Evolutionary conservation across 371 early-diverging fungal genomes (phyloP), one percentile per base, ranked within the genome.

Genomic region (Mortierella sp.): DNA sequence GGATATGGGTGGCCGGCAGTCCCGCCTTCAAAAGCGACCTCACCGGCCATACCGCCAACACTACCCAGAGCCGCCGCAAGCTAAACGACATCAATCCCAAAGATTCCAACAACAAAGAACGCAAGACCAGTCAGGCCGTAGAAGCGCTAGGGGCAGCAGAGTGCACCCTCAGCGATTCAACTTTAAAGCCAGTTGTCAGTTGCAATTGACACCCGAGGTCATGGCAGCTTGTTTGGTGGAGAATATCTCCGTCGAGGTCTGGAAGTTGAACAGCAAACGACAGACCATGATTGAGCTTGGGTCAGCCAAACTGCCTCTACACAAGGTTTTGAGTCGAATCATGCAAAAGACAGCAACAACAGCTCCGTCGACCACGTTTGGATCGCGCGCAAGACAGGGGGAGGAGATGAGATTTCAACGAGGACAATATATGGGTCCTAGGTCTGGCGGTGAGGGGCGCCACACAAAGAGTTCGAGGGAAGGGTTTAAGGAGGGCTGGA

Each of bases 181-280:
- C 62, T 81, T 81, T 30, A 62, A 62, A 55, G 65, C 73, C 11
- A 54, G 70, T 20, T 73, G 72, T 30, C 73, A 72, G 32, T 20
- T 81, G 9, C 66, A 72, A n/a, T 32, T 81, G 54, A 81, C 83
- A n/a, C 83, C 83, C 0, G 83, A 81, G 24, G 60, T 76, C 10
- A 76, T 81, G 83, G 83, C 83, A 0, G 73, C 83, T 6, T 76
- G 72, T 45, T 72, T 81, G 76, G 62, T 81, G 11, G 76, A 76
- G 51, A 75, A 76, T 24, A 75, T 81, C 35, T 72, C 83, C 28
- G 66, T 81, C 30, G 83, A 81, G 76, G 73, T 81, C 6, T 81
- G 83, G 83, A 81, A 81, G 52, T 24, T 81, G 68, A 81, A 81
- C 39, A 64, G 62, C 24, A 75, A 76, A 66, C 69, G 76, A 14